Evolutionary conservation across 2,329 filamentous ascomycete species (phyloP), one percentile per base, ranked within the genome.

Genomic region (Aspergillus ochraceus): DNA sequence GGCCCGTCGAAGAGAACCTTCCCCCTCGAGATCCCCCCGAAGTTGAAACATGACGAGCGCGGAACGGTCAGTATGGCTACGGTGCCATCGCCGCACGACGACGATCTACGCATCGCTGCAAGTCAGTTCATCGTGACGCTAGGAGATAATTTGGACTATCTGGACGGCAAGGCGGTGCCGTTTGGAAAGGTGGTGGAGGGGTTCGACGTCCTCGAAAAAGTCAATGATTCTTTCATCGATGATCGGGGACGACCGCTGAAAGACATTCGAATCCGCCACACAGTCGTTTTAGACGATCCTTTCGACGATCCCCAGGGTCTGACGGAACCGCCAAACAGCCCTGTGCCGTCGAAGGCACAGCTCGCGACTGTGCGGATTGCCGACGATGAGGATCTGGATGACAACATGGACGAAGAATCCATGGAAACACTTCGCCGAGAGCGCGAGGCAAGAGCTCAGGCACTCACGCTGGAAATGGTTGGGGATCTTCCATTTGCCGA

Each of bases 21-120:
- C 72, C 83, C 86, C 10, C 90, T 92, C n/a, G 86, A 93, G 64
- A 89, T 97, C 69, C 87, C 92, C 67, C 89, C 89, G 6, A 96
- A 94, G 73, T 80, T 96, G 68, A 97, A 95, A 76, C 95, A 99
- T 76, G 79, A 85, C 46, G 91, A 97, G 75, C 88, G 90, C 66
- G 94, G 94, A 57, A 97, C 92, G 14, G 93, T 99, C 62, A 97
- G 93, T 79, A 97, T 98, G 92, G 95, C 94, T n/a, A 97, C 94
- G 0, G 91, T 88, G 19, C 89, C 90, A 0, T 86, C 89, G 10
- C 80, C 88, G 4, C 83, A 84, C 17, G 90, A 97, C 70, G 89
- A 91, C 2, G 92, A 97, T 68, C 87, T 88, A 60, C 87, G 92
- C 32, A 80, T 97, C 49, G 92, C 92, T 0, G 92, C 86, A 6